Base-by-base conservation (phyloP, 148 eudicot species). In the Rhododendron henanense region DNA sequence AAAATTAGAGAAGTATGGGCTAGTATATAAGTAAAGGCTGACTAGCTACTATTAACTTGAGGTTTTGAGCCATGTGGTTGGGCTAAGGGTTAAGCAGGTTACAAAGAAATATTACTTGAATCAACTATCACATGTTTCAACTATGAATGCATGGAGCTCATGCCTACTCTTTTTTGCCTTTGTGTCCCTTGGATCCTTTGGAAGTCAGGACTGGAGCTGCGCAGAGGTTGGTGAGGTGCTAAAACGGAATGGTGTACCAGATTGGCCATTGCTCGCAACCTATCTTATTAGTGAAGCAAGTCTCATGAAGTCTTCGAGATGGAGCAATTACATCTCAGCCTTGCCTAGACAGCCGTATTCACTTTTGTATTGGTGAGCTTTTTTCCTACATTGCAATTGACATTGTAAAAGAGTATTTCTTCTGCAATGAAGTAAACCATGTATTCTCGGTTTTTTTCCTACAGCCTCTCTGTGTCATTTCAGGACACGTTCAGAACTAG, bases 341-440 rank as follows among this genome's bases (percentile, higher is more conserved):
- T 94, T 97, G 91, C 99, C 99, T 63, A 91, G 93, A 85, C 99
- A 97, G 76, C 99, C 99, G 10, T 97, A 97, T 91, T 97, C 99
- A 18, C 98, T 97, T 84, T 87, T 97, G 81, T 97, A 97, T 84
- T 97, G 99, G 99, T 97, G 87, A 87, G 93, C 78, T 10, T 85
- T 85, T 57, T 28, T 41, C 81, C 82, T 25, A 50, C 74, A 83
- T 31, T 84, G 65, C 44, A 44, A 35, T 83, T 85, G 59, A 77
- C 44, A 73, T 44, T 37, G 83, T 61, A 74, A 77, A 83, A 61
- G 39, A 11, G 51, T 47, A 50, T 59, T 86, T 69, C 69, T 78
- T 69, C 59, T 39, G 85, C 79, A 21, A 50, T 82, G n/a, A 86
- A 85, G 84, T 87, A 79, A 90, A 89, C 92, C 86, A 90, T 91